Percentiles rank a stretch among this genome's conserved stretches.
phyloP scores from a whole-genome alignment of 192 early-diverging fungal genomes.

The Rhizophlyctis rosea region DNA sequence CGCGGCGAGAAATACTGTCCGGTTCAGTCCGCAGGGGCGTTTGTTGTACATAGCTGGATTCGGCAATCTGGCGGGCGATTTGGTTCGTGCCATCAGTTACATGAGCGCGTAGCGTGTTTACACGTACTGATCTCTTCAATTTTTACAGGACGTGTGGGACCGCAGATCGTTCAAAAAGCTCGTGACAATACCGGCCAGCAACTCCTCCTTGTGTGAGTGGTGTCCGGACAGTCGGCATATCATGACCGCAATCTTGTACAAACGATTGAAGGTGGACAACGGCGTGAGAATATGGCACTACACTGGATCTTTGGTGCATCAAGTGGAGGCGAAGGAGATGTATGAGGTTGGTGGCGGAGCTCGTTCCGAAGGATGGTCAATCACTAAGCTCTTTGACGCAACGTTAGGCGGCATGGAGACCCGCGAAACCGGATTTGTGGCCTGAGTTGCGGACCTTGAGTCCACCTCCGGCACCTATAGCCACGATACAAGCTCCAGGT shows the following conservation, averaged over 20 bases:
- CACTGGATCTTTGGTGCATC: conserved; percentile 76
- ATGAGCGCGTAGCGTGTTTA: not conserved
- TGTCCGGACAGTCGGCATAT: conserved; percentile 89
- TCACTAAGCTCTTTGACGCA: conserved; percentile 9
- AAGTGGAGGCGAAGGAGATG: conserved; percentile 78
- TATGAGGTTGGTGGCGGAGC: conserved; percentile 74
- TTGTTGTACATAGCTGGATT: conserved; percentile 89
- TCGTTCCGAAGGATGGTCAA: too few species aligned
- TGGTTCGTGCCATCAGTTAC: conserved; percentile 29
- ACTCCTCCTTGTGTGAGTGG: conserved; percentile 88
- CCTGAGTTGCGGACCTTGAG: conserved; percentile 76
- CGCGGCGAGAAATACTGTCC: conserved; percentile 84
- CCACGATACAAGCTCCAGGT: conserved; percentile 27
- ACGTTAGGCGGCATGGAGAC: conserved; percentile 32
- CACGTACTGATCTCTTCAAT: not conserved
- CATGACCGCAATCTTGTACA: conserved; percentile 89
- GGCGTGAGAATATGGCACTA: conserved; percentile 97
- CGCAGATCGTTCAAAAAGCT: conserved; percentile 81
- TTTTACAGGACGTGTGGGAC: conserved; percentile 80
- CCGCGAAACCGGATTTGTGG: conserved; percentile 45
- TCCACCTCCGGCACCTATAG: conserved; percentile 61
- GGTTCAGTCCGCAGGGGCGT: conserved; percentile 88
- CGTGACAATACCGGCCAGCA: conserved; percentile 72
- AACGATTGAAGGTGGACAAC: conserved; percentile 95
- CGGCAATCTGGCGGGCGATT: conserved; percentile 90